Evolutionary conservation across 176 grass and related monocot species (phyloP).

Genomic region (Hsuehochloa calcarea): DNA sequence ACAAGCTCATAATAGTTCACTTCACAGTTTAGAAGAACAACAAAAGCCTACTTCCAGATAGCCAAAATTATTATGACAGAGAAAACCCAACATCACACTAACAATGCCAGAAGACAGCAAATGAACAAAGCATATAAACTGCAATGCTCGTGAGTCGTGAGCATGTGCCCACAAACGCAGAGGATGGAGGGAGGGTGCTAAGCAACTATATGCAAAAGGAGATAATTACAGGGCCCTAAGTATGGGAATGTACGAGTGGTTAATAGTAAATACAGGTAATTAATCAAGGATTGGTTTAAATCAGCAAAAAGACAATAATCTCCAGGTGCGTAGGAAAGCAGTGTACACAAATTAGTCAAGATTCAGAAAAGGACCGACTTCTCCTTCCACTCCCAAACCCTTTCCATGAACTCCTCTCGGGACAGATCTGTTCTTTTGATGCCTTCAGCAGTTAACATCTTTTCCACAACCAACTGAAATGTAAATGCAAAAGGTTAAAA

Average conservation of each 20-base stretch:
- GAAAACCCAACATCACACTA: neutral
- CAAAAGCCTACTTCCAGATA: neutral
- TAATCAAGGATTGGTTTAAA: constrained; percentile 16
- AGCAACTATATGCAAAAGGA: constrained; percentile 2
- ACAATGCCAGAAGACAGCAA: constrained; percentile 16
- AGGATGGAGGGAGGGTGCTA: neutral
- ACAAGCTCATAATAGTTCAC: constrained; percentile 8
- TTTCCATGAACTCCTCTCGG: constrained; percentile 87
- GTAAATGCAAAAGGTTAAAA: constrained; percentile 25
- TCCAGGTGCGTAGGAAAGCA: constrained; percentile 8
- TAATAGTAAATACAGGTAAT: constrained; percentile 8
- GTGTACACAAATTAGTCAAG: constrained; percentile 14
- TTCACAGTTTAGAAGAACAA: neutral
- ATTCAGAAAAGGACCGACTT: constrained; percentile 60
- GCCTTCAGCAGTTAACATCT: constrained; percentile 92
- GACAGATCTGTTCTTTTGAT: constrained; percentile 91
- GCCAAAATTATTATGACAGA: constrained; percentile 5
- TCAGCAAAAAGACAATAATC: neutral
- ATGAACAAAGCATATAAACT: neutral
- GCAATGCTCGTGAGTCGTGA: neutral
- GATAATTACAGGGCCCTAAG: neutral
- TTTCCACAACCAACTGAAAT: constrained; percentile 95
- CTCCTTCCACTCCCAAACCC: constrained; percentile 99
- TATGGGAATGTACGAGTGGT: too few relatives aligned
- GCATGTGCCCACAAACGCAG: neutral